Percentiles rank a stretch among this genome's conserved stretches.
phyloP scores from a whole-genome alignment of 1,284 basidiomycete genomes.

The Leucoagaricus sp. region DNA sequence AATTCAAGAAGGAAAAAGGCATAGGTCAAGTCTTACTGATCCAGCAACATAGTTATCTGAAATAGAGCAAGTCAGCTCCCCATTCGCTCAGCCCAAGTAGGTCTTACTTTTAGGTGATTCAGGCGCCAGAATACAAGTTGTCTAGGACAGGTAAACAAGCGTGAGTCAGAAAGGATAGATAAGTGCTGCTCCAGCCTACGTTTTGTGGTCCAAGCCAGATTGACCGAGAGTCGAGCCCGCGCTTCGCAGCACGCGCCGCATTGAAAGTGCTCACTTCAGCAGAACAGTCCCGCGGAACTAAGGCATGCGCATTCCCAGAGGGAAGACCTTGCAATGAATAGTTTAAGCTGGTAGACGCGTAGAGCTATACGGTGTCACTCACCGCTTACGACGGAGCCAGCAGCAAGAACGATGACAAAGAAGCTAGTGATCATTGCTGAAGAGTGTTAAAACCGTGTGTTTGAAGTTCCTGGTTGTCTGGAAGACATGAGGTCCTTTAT shows the following conservation, averaged over 20 bases:
- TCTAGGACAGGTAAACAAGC: constrained; percentile 7
- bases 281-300: constrained; percentile 23
- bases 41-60: constrained; percentile 13
- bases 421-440: constrained; percentile 7
- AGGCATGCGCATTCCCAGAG: constrained; percentile 3
- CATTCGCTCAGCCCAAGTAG: not conserved
- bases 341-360: not conserved
- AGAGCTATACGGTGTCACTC: no score
- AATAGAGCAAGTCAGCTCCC: not conserved
- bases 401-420: not conserved
- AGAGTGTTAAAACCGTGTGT: not conserved
- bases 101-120: constrained; percentile 15
- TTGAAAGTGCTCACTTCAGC: constrained; percentile 24
- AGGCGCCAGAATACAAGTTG: constrained; percentile 16
- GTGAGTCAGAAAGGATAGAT: not conserved
- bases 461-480: not conserved
- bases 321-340: constrained; percentile 7
- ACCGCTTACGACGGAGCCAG: constrained; percentile 7
- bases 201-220: constrained; percentile 16
- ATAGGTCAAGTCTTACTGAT: not conserved
- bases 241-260: constrained; percentile 22
- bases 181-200: constrained; percentile 2
- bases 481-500: constrained; percentile 7
- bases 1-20: no score
- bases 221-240: constrained; percentile 20